These are phyloP conservation scores for Didymella lethalis DNA, from an alignment of 2,329 filamentous ascomycete species.

Conservation along the genomic window DNA sequence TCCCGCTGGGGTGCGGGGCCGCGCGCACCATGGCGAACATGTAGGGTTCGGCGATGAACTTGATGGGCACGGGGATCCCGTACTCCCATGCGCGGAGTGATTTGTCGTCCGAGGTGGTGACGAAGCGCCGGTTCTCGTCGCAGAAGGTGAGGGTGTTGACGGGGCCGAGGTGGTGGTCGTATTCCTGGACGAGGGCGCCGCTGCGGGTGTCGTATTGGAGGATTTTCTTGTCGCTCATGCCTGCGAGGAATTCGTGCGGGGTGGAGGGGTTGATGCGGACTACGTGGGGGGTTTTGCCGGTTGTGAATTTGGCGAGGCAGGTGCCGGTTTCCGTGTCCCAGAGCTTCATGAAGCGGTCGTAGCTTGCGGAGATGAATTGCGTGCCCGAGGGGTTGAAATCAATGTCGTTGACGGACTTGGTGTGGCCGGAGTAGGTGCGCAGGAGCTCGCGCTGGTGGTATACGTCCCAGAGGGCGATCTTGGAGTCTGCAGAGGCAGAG, in stretches of 20 bases:
- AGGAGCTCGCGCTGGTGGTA: conserved; percentile 90
- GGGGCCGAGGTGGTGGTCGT: conserved; percentile 96
- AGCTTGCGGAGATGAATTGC: conserved; percentile 89
- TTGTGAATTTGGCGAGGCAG: conserved; percentile 87
- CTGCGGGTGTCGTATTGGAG: conserved; percentile 92
- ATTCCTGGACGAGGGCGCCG: conserved; percentile 88
- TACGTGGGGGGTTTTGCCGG: conserved; percentile 94
- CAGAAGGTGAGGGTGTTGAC: conserved; percentile 98
- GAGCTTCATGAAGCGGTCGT: conserved; percentile 94
- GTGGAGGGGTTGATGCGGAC: conserved; percentile 89
- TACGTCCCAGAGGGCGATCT: conserved; percentile 92
- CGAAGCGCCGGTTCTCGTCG: conserved; percentile 92
- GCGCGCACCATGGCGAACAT: conserved; percentile 96
- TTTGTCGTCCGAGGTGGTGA: conserved; percentile 98
- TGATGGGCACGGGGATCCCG: conserved; percentile 97
- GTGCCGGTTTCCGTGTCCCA: conserved; percentile 97
- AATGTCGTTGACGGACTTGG: conserved; percentile 87
- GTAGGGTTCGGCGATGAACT: conserved; percentile 95
- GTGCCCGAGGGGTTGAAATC: conserved; percentile 84
- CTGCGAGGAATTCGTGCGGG: conserved; percentile 89
- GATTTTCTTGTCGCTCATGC: conserved; percentile 99
- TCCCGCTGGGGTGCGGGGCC: conserved; percentile 83
- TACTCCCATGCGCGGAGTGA: conserved; percentile 97
- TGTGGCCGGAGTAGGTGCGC: conserved; percentile 90
- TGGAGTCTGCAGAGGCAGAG: conserved; percentile 87